These are phyloP conservation scores for Xylaria sp. DNA, from an alignment of 2,329 filamentous ascomycete genomes.

Conservation along the genomic window DNA sequence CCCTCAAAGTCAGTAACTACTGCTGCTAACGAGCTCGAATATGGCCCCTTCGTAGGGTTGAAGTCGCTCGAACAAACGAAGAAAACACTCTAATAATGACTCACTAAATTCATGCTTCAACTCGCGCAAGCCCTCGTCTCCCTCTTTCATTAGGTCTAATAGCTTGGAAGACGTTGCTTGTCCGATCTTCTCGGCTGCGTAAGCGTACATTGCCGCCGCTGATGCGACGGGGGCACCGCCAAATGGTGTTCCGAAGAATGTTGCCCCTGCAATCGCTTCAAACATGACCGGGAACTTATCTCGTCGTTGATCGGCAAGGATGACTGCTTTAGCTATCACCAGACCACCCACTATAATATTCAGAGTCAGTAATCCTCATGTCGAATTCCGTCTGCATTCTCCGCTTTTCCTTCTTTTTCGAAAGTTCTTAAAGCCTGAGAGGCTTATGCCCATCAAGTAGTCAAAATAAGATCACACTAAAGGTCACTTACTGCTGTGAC, in stretches of 20 bases:
- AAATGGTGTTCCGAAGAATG: constrained; percentile 58
- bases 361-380: constrained; percentile 4
- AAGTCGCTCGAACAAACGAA: neutral
- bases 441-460: neutral
- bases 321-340: constrained; percentile 56
- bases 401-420: neutral
- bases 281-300: constrained; percentile 55
- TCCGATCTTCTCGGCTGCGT: constrained; percentile 51
- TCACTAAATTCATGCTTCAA: constrained; percentile 53
- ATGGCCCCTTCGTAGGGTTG: neutral
- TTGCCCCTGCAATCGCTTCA: constrained; percentile 54
- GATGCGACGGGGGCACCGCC: constrained; percentile 53
- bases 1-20: neutral
- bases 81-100: neutral
- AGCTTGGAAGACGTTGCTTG: constrained; percentile 52
- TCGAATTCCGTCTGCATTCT: neutral
- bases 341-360: constrained; percentile 53
- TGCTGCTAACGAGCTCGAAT: neutral
- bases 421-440: neutral
- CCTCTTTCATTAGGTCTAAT: constrained; percentile 55
- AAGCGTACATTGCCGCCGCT: constrained; percentile 53
- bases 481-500: constrained; percentile 51
- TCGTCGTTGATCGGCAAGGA: constrained; percentile 51
- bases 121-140: constrained; percentile 53
- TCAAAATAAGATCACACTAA: neutral